Base-by-base conservation (phyloP, 305 asterid genomes). In the Solanum hybrid region DNA sequence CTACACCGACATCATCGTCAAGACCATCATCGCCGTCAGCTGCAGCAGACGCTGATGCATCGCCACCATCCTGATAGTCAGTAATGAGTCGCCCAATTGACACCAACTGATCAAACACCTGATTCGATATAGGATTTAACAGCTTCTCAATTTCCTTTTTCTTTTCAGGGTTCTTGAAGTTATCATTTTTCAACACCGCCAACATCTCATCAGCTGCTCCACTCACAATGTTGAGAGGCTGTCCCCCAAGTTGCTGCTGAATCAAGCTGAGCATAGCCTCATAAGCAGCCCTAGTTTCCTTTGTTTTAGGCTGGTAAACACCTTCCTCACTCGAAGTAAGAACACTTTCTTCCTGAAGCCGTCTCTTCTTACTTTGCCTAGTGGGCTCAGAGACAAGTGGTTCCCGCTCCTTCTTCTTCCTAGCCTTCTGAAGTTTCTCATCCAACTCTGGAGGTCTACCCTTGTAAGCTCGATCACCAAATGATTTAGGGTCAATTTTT, bases 161-260 rank as follows among this genome's bases (percentile, higher is more conserved):
- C 97, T 97, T 97, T 17, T 96, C 99, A 31, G 96, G 92, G 89
- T 96, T 95, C 93, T 97, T 96, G 11, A 97, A 8, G 86, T 90
- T 93, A 5, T 95, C 98, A 79, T 95, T 97, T 93, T 97, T 97
- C 5, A 97, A 95, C 89, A 97, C 99, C 45, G 98, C 97, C 91
- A 97, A 88, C 81, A 97, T 97, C 96, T 97, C 99, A 92, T 97
- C 99, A 3, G 99, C 99, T 26, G 99, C 99, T 9, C 98, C 98
- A 86, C 99, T 97, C 24, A 97, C 98, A 90, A 97, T 97, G 81
- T 94, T 96, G 57, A 95, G 93, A 29, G 99, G 99, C 93, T 97
- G 99, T 20, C 99, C 99, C 38, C 99, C 99, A 68, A 97, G 85
- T 91, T 97, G 99, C 76, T 93, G 95, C 94, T 97, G 99, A 89